phyloP scores from a whole-genome alignment of 164 flowering plant species.

The Vitis rupestris region DNA sequence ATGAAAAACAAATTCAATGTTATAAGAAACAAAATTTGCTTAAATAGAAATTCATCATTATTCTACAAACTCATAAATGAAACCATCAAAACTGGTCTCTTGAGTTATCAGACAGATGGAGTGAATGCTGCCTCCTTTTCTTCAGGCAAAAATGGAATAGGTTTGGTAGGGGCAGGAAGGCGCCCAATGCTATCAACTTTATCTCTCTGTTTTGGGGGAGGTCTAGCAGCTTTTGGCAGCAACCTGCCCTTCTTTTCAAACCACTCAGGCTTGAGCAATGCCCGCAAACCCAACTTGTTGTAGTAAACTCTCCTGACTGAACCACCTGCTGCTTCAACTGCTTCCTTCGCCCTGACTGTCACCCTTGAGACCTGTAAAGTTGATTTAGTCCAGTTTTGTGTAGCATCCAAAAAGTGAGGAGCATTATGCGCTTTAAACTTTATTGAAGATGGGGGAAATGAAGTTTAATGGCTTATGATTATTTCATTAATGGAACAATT shows the following conservation, averaged over 20 bases:
- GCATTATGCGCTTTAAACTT: not conserved
- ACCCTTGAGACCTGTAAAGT: conserved; percentile 81
- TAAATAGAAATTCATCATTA: too few species aligned
- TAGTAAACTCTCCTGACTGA: conserved; percentile 90
- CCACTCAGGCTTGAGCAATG: conserved; percentile 94
- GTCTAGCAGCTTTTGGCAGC: conserved; percentile 87
- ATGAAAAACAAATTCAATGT: too few species aligned
- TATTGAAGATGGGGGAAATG: not conserved
- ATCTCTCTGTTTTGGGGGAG: conserved; percentile 82
- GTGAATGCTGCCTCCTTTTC: conserved; percentile 29
- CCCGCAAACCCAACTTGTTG: conserved; percentile 87
- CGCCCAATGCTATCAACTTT: conserved; percentile 97
- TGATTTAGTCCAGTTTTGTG: not conserved
- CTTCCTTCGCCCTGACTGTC: conserved; percentile 84
- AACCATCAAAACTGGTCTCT: too few species aligned
- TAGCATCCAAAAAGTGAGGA: not conserved
- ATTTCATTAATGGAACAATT: too few species aligned
- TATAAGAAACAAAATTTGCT: too few species aligned
- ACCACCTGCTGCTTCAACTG: conserved; percentile 94
- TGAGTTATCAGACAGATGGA: conserved; percentile 13
- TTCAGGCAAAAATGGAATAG: conserved; percentile 64
- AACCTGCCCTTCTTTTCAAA: conserved; percentile 92
- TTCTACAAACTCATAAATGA: too few species aligned
- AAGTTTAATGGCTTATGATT: too few species aligned
- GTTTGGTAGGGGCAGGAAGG: conserved; percentile 93